Base-by-base conservation (phyloP, 768 basidiomycete species). In the Hortiboletus campestris region DNA sequence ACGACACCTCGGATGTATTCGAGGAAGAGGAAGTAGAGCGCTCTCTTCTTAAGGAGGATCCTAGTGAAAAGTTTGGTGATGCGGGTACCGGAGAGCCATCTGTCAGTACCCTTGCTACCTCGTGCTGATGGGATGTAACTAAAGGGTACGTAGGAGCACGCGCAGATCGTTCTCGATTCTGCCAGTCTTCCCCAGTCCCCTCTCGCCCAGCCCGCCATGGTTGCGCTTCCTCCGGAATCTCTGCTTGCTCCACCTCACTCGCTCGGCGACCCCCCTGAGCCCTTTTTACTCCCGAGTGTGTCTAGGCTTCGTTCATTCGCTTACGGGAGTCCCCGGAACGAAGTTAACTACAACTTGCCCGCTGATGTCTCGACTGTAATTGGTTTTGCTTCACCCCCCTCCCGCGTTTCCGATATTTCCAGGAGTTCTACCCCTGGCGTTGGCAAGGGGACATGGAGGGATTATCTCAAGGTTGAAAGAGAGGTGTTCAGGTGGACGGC, bases 401-500 rank as follows among this genome's bases (percentile, higher is more conserved):
- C 88, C 10, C 84, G 83, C 58, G 81, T 88, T 63, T 85, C 84
- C 6, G 83, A 86, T 2, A 76, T 91, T 29, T 94, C 90, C 14
- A 81, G 84, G 48, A 73, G 78, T 38, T 87, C 89, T 0, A 86
- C 88, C 32, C 67, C 75, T n/a, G 80, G 82, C 3, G 50, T 55
- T 51, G 68, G 64, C 32, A 56, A 67, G 20, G 58, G 55, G 52
- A 50, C 60, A 49, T 51, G 59, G 32, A 65, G 58, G 22, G 60
- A 59, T 22, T 55, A 66, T 25, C 52, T 45, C 44, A 56, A 59
- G 9, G 60, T 69, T 31, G 74, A 72, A 38, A 78, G 80, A 11
- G 83, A 89, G 32, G 84, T 86, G 14, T 89, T 94, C 70, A 80
- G 79, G 54, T 95, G 92, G 91, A 83, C 88, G 1, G 77, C 78